A percentile compares a stretch with the other conserved stretches of the same genome.
Evolutionary conservation across 352 stramenopile genomes (phyloP).

Genomic region (Phytophthora megakarya): DNA sequence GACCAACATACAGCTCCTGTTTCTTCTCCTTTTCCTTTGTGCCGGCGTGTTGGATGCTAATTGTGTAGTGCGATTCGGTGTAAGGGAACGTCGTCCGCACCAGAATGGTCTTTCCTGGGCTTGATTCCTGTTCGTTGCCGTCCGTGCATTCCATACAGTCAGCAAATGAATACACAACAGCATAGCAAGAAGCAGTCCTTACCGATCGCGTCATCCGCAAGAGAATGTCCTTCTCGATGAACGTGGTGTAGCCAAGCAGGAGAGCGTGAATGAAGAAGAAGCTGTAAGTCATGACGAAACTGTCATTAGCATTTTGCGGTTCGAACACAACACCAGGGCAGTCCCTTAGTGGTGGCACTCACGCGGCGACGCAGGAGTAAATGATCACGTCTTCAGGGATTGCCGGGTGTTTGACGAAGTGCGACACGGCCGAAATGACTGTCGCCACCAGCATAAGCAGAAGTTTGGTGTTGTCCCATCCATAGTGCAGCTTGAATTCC

Average conservation of each 20-base stretch:
- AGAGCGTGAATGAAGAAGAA: constrained; percentile 86
- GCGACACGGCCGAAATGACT: constrained; percentile 61
- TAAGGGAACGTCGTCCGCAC: constrained; percentile 76
- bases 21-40: constrained; percentile 50
- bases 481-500: constrained; percentile 69
- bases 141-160: background rate
- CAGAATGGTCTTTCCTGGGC: constrained; percentile 43
- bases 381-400: constrained; percentile 74
- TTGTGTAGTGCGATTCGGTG: constrained; percentile 74
- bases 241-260: constrained; percentile 66
- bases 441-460: constrained; percentile 75
- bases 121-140: constrained; percentile 35
- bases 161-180: background rate
- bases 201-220: constrained; percentile 75
- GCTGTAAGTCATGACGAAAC: constrained; percentile 27
- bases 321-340: background rate
- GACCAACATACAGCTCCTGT: constrained; percentile 79
- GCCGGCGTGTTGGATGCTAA: constrained; percentile 57
- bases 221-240: constrained; percentile 84
- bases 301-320: background rate
- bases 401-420: constrained; percentile 68
- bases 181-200: background rate
- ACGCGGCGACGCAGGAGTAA: constrained; percentile 73
- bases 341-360: constrained; percentile 10
- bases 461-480: constrained; percentile 86